Conservation (phyloP, 2,329 filamentous ascomycete species). For the Calonectria honghensis region DNA sequence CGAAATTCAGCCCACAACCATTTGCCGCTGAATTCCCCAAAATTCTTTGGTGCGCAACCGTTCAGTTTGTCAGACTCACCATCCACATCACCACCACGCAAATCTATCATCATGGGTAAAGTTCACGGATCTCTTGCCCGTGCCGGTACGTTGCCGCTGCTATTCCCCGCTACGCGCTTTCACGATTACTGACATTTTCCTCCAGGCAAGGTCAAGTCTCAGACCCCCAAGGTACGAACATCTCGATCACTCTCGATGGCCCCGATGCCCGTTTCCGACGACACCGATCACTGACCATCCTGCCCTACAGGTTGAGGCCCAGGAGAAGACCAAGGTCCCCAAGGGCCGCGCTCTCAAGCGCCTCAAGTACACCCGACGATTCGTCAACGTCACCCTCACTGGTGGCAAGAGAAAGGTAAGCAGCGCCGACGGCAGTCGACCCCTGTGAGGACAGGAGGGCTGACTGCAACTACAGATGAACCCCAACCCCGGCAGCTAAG, state of each 20-base stretch:
- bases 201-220: slow-evolving; percentile 98
- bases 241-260: slow-evolving; percentile 50
- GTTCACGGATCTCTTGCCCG: slow-evolving; percentile 95
- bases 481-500: slow-evolving; percentile 86
- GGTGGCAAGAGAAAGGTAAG: slow-evolving; percentile 98
- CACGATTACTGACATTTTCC: slow-evolving; percentile 67
- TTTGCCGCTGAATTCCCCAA: slow-evolving; percentile 62
- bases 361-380: slow-evolving; percentile 95
- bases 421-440: slow-evolving; percentile 28
- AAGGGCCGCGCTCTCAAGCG: slow-evolving; percentile 99
- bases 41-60: slow-evolving; percentile 56
- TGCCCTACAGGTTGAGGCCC: slow-evolving; percentile 81
- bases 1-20: slow-evolving; percentile 61
- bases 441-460: slow-evolving; percentile 34
- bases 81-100: slow-evolving; percentile 62
- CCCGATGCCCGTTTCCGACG: slow-evolving; percentile 46
- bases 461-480: slow-evolving; percentile 80
- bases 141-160: slow-evolving; percentile 72
- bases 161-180: slow-evolving; percentile 35
- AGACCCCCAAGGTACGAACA: slow-evolving; percentile 88
- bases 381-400: slow-evolving; percentile 98
- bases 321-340: slow-evolving; percentile 97
- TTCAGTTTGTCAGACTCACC: slow-evolving; percentile 56
- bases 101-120: slow-evolving; percentile 85
- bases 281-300: slow-evolving; percentile 57